These are phyloP conservation scores for Paspalum vaginatum DNA, from an alignment of 176 grass and related monocot species.

Conservation along the genomic window DNA sequence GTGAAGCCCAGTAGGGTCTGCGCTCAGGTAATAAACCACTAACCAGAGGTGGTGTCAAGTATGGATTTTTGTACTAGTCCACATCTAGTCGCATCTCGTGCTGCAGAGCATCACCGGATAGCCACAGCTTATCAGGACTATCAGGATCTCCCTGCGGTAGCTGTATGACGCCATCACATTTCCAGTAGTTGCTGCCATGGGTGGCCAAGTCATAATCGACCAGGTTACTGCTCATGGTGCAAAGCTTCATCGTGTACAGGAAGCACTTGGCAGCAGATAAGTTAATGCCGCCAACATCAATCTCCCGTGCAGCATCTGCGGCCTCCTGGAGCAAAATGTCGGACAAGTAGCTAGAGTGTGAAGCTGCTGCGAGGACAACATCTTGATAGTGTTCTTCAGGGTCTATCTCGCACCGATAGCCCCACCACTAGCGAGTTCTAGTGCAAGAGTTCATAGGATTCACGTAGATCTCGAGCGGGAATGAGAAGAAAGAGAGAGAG, in stretches of 20 bases:
- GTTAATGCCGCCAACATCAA: not conserved
- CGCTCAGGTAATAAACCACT: no score
- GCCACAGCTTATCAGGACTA: not conserved
- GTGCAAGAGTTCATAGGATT: no score
- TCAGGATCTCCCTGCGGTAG: not conserved
- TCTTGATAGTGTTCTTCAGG: no score
- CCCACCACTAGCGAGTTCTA: no score
- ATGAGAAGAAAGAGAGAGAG: no score
- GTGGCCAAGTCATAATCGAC: not conserved
- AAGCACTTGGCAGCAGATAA: no score
- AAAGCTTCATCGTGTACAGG: not conserved
- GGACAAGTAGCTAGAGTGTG: no score
- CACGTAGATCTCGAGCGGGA: no score
- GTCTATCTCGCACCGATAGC: no score
- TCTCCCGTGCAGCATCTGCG: not conserved
- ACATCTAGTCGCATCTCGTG: not conserved
- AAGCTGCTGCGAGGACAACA: no score
- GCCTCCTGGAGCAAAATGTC: not conserved
- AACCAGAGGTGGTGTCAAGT: not conserved
- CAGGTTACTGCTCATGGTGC: not conserved
- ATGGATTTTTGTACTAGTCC: not conserved
- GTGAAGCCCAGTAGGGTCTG: not conserved
- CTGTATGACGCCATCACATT: constrained; percentile 22
- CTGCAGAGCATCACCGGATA: not conserved
- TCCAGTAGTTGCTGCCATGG: not conserved